Conservation (phyloP, 352 stramenopile species). For the Globisporangium solare region DNA sequence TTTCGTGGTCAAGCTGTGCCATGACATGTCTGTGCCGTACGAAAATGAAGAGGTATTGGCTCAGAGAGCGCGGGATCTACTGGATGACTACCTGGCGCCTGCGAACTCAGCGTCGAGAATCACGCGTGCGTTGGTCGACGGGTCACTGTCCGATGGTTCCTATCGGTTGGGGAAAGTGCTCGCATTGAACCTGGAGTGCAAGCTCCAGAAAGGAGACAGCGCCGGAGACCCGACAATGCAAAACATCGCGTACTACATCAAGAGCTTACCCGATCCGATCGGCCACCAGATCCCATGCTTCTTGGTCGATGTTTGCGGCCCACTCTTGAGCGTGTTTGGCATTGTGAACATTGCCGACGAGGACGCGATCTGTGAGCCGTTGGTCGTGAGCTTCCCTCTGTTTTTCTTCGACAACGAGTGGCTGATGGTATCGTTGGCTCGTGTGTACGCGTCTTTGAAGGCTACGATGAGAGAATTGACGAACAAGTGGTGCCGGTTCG, state of each 20-base stretch:
- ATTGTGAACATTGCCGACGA: conserved; percentile 19
- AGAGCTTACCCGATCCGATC: conserved; percentile 16
- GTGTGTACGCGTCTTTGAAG: conserved; percentile 17
- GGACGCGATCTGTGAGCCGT: conserved; percentile 21
- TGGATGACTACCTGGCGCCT: too few species aligned
- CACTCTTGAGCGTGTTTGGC: conserved; percentile 19
- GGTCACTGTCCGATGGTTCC: conserved; percentile 19
- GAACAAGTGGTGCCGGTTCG: conserved; percentile 11
- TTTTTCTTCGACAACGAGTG: conserved; percentile 22
- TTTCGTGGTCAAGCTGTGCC: too few species aligned
- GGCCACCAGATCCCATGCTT: conserved; percentile 22
- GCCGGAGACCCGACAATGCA: conserved; percentile 20
- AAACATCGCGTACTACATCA: conserved; percentile 21
- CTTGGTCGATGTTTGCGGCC: conserved; percentile 21
- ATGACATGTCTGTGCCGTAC: too few species aligned
- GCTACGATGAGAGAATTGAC: conserved; percentile 14
- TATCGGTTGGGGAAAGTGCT: conserved; percentile 11
- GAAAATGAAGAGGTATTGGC: too few species aligned
- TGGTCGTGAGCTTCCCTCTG: conserved; percentile 20
- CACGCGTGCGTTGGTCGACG: too few species aligned
- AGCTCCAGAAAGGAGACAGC: conserved; percentile 19
- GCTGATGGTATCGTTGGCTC: conserved; percentile 15
- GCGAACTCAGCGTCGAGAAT: too few species aligned
- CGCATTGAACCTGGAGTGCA: conserved; percentile 19
- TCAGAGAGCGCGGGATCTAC: too few species aligned